Evolutionary conservation across 2,329 filamentous ascomycete species (phyloP), one percentile per base, ranked within the genome.

Genomic region (Paraconiothyrium brasiliense): DNA sequence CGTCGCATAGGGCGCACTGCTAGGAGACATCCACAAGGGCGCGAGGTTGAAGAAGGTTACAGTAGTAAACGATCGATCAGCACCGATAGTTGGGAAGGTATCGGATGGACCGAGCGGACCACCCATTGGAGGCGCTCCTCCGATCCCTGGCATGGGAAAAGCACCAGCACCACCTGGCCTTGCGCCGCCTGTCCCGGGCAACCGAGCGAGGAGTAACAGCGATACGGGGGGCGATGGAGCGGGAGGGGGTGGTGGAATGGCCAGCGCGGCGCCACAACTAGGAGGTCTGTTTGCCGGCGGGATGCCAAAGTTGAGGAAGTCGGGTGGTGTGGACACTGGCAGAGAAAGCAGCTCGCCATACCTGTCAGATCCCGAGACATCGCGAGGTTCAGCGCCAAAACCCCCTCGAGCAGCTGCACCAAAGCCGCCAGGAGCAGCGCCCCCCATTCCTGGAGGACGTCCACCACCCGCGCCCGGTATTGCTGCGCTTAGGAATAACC

Each of bases 221-320:
- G 93, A 96, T 71, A 86, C 87, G 56, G 85, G 84, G 22, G 68
- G 73, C 16, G 69, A 69, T 9, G 65, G 57, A 32, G 61, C 16
- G 4, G 39, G 39, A 41, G 39, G 39, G 16, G 75, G 74, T 16
- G 68, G 67, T 44, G 68, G 57, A 16, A 61, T 70, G 49, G 65
- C 66, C 24, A 63, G 60, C 43, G 71, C 71, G 14, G 67, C 92
- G 51, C 93, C 93, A 11, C 94, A 97, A 76, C 79, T 98, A 11
- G 94, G 84, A 34, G 95, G 95, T 1, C 79, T 99, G 30, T 97
- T 99, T 75, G 93, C 92, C 1, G 94, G 93, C 39, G 95, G 94
- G 41, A 98, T 98, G 87, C 95, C 95, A 2, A 98, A 97, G 81
- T 78, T 99, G 73, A 92, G 92, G 78, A 97, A 96, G 82, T 86